phyloP scores from a whole-genome alignment of 495 filamentous ascomycete genomes.

The Neurospora sp. region DNA sequence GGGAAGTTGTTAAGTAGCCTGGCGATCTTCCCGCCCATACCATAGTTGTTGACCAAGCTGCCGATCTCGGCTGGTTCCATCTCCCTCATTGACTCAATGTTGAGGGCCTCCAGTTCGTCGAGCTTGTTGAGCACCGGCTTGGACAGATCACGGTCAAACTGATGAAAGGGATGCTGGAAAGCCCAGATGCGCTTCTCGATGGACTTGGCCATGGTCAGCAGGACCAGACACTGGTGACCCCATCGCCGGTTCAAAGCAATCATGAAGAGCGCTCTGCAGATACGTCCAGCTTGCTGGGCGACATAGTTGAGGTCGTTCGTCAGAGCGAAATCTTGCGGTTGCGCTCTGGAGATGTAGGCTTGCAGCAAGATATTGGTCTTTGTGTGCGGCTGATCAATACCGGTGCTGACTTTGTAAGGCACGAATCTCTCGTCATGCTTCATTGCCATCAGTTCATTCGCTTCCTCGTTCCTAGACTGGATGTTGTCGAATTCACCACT shows the following conservation, averaged over 20 bases:
- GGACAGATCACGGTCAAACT: constrained; percentile 70
- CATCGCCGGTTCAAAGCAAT: constrained; percentile 89
- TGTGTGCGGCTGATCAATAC: constrained; percentile 65
- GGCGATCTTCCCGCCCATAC: constrained; percentile 70
- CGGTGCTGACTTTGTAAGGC: constrained; percentile 63
- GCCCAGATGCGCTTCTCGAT: constrained; percentile 94
- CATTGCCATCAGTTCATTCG: constrained; percentile 54
- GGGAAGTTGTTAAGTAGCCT: constrained; percentile 87
- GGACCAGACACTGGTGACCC: constrained; percentile 86
- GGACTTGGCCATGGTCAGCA: constrained; percentile 85
- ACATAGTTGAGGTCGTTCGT: constrained; percentile 89
- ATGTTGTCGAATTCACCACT: constrained; percentile 97
- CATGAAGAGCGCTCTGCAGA: constrained; percentile 93
- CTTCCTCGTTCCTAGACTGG: constrained; percentile 78
- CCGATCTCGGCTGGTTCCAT: constrained; percentile 92
- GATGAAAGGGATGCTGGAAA: constrained; percentile 86
- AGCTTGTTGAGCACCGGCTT: constrained; percentile 73
- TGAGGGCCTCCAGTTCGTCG: constrained; percentile 62
- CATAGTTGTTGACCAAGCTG: constrained; percentile 78
- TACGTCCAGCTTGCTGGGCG: constrained; percentile 87
- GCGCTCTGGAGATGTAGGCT: constrained; percentile 82
- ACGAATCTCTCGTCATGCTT: constrained; percentile 53
- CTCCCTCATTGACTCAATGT: constrained; percentile 74
- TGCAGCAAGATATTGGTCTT: constrained; percentile 97
- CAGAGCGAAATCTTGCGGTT: constrained; percentile 85